Evolutionary conservation across 345 rosid species (phyloP).

Genomic region (Nasturtium officinale): DNA sequence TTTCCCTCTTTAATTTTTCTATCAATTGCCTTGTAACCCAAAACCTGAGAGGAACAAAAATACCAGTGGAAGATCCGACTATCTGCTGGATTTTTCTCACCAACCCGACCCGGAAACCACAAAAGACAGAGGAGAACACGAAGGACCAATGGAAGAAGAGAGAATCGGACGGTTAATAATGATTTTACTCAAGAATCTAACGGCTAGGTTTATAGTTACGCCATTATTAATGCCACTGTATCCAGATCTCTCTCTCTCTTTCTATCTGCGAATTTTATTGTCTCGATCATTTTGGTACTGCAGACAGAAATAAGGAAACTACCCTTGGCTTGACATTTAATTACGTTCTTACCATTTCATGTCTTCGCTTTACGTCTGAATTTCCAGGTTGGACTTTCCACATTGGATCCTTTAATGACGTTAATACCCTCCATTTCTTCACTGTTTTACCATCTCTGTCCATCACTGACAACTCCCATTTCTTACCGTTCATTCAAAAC

Average conservation of each 20-base stretch:
- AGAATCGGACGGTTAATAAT: slow-evolving; percentile 38
- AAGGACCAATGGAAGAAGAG: not conserved
- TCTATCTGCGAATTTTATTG: slow-evolving; percentile 37
- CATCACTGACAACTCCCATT: not conserved
- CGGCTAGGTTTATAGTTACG: slow-evolving; percentile 37
- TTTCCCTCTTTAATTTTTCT: slow-evolving; percentile 4
- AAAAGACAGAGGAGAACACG: slow-evolving; percentile 13
- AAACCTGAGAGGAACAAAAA: slow-evolving; percentile 10
- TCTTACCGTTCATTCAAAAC: not conserved
- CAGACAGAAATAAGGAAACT: not conserved
- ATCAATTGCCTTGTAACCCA: slow-evolving; percentile 20
- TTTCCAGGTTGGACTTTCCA: slow-evolving; percentile 37
- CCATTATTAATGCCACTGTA: slow-evolving; percentile 46
- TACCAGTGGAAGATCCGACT: not conserved
- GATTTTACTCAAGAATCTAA: slow-evolving; percentile 27
- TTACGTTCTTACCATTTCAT: slow-evolving; percentile 42
- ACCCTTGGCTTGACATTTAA: slow-evolving; percentile 15
- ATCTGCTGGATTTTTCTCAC: slow-evolving; percentile 20
- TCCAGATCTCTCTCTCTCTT: slow-evolving; percentile 45
- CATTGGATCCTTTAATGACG: slow-evolving; percentile 23
- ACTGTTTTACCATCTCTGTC: not conserved
- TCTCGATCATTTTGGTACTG: slow-evolving; percentile 30
- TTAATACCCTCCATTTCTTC: slow-evolving; percentile 11
- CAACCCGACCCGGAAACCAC: slow-evolving; percentile 34
- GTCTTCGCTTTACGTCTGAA: slow-evolving; percentile 35